These are phyloP conservation scores for Lasiodiplodia theobromae DNA, from an alignment of 2,329 filamentous ascomycete genomes.

Conservation along the genomic window DNA sequence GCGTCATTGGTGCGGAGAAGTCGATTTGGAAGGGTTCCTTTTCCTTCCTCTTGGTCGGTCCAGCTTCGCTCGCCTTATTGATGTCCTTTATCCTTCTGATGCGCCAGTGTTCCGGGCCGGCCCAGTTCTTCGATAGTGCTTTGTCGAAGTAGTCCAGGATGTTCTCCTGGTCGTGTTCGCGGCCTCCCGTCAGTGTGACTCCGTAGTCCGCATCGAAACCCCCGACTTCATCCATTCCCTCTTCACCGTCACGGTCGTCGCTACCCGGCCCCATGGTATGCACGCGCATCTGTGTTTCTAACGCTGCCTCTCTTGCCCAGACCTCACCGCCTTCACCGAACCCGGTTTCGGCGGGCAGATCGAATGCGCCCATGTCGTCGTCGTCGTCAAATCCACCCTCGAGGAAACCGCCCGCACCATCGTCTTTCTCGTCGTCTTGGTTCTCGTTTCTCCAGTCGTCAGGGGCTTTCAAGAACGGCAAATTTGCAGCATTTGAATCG, in stretches of 20 bases:
- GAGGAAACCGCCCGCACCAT: constrained; percentile 80
- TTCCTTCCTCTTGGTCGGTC: constrained; percentile 78
- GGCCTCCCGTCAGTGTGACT: constrained; percentile 76
- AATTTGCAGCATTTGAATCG: constrained; percentile 82
- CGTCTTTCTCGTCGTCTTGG: constrained; percentile 64
- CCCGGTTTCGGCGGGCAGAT: constrained; percentile 71
- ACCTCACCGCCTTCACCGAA: constrained; percentile 97
- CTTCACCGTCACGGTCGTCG: constrained; percentile 60
- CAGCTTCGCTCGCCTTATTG: constrained; percentile 66
- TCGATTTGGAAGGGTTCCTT: constrained; percentile 97
- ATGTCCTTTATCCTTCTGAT: constrained; percentile 87
- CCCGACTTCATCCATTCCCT: constrained; percentile 58
- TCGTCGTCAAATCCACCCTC: constrained; percentile 78
- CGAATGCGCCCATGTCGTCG: constrained; percentile 74
- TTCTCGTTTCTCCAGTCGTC: constrained; percentile 84
- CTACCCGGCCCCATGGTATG: constrained; percentile 68
- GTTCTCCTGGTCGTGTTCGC: constrained; percentile 82
- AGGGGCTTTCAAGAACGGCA: constrained; percentile 88
- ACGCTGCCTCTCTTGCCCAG: constrained; percentile 89
- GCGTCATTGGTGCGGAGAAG: constrained; percentile 78
- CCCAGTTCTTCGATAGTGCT: constrained; percentile 95
- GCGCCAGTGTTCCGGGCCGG: constrained; percentile 97
- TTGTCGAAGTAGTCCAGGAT: constrained; percentile 99
- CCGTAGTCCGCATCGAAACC: constrained; percentile 73
- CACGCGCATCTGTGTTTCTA: constrained; percentile 85